Evolutionary conservation across 2,329 filamentous ascomycete species (phyloP), one percentile per base, ranked within the genome.

Genomic region (Talaromyces sp.): DNA sequence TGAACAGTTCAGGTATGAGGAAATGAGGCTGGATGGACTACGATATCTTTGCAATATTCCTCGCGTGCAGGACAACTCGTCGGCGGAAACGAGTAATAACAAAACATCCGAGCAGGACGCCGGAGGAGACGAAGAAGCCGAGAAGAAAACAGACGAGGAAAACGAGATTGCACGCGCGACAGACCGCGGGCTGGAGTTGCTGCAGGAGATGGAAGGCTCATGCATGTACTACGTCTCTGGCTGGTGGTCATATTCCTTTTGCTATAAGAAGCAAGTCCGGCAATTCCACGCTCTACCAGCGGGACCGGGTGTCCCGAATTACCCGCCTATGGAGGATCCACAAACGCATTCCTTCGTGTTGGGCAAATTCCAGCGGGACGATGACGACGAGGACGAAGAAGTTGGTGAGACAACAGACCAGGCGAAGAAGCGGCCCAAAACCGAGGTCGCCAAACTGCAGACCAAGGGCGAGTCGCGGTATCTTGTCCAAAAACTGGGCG

Each of bases 221-320:
- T 97, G 93, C 74, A 84, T 97, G 64, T 96, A 93, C 78, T 90
- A 86, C 72, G 78, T 92, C 65, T 89, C 87, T 0, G 93, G 93
- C 0, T 97, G 93, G 93, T 97, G 93, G 93, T 95, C 89, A 70
- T 97, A 97, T 76, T 89, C 88, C 67, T 96, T 96, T 75, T 97
- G 93, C 80, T 95, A 96, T 77, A 90, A 90, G 71, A 84, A 88
- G 63, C 86, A 93, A 64, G 88, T 97, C 63, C 89, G 90, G 69
- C 93, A 97, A 75, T 97, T 96, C 75, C 93, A 97, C 73, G 91
- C 91, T 51, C 78, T 93, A 62, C 84, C 91, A 0, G 86, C 86
- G 2, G 82, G 85, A 51, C 86, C 87, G 62, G 87, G 87, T 3
- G 84, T 89, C 11, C 84, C 85, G 1, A 75, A 80, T 29, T 87